Evolutionary conservation across 345 rosid genomes (phyloP).

Genomic region (Hevea brasiliensis): DNA sequence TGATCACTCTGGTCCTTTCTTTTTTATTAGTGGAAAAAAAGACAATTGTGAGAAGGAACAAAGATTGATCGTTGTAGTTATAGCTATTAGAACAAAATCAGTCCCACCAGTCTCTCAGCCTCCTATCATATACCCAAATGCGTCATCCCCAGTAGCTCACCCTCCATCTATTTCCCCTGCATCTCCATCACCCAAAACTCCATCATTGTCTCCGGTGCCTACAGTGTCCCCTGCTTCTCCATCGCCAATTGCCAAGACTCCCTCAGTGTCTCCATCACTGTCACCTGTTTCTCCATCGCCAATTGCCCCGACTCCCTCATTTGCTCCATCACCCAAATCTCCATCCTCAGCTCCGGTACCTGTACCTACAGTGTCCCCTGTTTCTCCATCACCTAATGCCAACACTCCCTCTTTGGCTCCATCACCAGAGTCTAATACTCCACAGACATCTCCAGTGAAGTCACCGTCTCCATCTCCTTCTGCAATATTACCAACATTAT

Average conservation of each 20-base stretch:
- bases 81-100: conserved; percentile 27
- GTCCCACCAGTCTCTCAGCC: neutral
- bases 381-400: neutral
- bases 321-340: no score
- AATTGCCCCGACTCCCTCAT: no score
- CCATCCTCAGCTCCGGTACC: neutral
- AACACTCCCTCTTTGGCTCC: neutral
- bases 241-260: no score
- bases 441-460: neutral
- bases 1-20: conserved; percentile 50
- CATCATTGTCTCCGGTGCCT: neutral
- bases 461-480: neutral
- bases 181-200: conserved; percentile 7
- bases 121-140: conserved; percentile 17
- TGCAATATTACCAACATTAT: neutral
- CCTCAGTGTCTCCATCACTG: no score
- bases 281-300: no score
- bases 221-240: no score
- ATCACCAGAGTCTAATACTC: conserved; percentile 1
- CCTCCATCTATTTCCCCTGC: conserved; percentile 3
- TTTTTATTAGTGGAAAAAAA: conserved; percentile 56
- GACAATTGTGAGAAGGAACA: conserved; percentile 59
- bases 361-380: neutral
- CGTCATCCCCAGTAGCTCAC: conserved; percentile 13
- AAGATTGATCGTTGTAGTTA: conserved; percentile 47